Evolutionary conservation across 140 eudicot genomes (phyloP).

Genomic region (Erigeron philadelphicus): DNA sequence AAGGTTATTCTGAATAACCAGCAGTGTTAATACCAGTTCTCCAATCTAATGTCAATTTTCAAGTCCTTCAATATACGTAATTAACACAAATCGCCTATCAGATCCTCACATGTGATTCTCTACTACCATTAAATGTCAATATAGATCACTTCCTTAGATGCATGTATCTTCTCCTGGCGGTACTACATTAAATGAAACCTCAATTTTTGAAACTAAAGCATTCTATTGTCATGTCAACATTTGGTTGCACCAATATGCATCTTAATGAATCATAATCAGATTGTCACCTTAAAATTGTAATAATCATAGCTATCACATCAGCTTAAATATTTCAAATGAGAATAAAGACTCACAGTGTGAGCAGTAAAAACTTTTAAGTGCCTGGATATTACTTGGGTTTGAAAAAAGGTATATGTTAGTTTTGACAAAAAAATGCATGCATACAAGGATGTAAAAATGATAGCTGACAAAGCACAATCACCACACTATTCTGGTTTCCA

Average conservation of each 20-base stretch:
- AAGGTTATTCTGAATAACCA: too few relatives aligned
- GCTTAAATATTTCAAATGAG: neutral
- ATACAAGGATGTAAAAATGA: neutral
- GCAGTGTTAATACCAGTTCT: too few relatives aligned
- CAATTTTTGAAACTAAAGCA: neutral
- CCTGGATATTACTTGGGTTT: neutral
- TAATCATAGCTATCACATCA: conserved; percentile 16
- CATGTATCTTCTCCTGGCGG: neutral
- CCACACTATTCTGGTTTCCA: conserved; percentile 4
- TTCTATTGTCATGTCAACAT: neutral
- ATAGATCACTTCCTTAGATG: neutral
- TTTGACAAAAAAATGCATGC: neutral
- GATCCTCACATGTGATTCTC: neutral
- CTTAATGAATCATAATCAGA: neutral
- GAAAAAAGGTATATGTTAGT: neutral
- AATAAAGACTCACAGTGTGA: neutral
- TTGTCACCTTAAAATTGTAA: neutral
- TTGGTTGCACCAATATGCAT: conserved; percentile 8
- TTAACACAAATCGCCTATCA: neutral
- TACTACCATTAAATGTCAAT: neutral
- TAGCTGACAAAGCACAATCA: neutral
- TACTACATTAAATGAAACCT: neutral
- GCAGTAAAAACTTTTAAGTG: conserved; percentile 3
- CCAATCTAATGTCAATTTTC: too few relatives aligned
- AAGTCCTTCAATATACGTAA: neutral